Base-by-base conservation (phyloP, 441 rosid species). In the Brassica hybrid region DNA sequence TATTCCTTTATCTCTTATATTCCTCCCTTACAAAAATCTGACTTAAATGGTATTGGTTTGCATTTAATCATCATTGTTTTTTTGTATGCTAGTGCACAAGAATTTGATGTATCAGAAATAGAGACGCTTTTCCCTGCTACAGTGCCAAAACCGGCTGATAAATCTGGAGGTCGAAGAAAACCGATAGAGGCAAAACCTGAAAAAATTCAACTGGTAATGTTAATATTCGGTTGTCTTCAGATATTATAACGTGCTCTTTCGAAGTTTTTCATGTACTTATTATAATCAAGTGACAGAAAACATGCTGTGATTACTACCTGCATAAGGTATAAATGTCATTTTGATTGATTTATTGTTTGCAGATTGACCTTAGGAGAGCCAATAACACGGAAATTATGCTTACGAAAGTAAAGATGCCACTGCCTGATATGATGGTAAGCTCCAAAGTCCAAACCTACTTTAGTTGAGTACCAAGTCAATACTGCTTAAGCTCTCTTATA, bases 391-490 rank as follows among this genome's bases (percentile, higher is more conserved):
- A 92, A 86, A 91, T 96, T 77, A 90, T 90, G 97, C 99, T 96
- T 76, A 88, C 97, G 27, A 96, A 89, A 86, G 94, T 93, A 59
- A 96, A 96, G 89, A 92, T 93, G 97, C 95, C 97, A 11, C 91
- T 96, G 72, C 78, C 97, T 70, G 97, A 90, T 85, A 88, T 96
- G 98, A 93, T 93, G 99, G 99, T 96, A 85, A 87, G 93, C 79
- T 82, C 54, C 72, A 54, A 63, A 21, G 23, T 21, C 23, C 2
- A 21, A 73, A 54, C 34, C 7, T 62, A 73, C 61, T 43, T 30
- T 63, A 38, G 59, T 32, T 21, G 10, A 67, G 17, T 21, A 19
- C 36, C 30, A 74, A 30, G 57, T 41, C 57, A 14, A 3, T 19
- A 48, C 32, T 56, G 17, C 19, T 74, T 56, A 57, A 43, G 63